These are phyloP conservation scores for Rhizopogon roseolus DNA, from an alignment of 768 basidiomycete genomes.

Conservation along the genomic window DNA sequence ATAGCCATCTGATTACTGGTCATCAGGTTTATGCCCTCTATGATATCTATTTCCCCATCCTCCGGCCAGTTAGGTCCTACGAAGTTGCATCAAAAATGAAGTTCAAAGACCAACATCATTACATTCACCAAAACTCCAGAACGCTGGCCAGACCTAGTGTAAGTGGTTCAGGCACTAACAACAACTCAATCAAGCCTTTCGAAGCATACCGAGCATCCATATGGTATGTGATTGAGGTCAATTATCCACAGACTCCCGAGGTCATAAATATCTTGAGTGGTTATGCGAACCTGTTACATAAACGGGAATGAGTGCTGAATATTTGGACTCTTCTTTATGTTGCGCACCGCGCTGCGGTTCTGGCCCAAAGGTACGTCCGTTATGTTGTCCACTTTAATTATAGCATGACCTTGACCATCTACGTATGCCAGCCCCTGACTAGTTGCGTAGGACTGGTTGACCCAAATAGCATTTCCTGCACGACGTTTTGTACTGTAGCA, in stretches of 20 bases:
- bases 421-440: slow-evolving; percentile 52
- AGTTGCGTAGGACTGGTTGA: slow-evolving; percentile 42
- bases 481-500: neutral
- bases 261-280: slow-evolving; percentile 36
- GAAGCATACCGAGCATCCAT: slow-evolving; percentile 50
- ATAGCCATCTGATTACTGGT: slow-evolving; percentile 51
- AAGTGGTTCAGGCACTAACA: neutral
- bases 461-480: slow-evolving; percentile 61
- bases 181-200: slow-evolving; percentile 1
- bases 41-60: slow-evolving; percentile 54
- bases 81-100: neutral
- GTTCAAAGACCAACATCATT: neutral
- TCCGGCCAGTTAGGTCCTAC: slow-evolving; percentile 34
- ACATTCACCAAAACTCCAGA: slow-evolving; percentile 25
- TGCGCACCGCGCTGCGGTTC: slow-evolving; percentile 53
- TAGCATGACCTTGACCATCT: slow-evolving; percentile 55
- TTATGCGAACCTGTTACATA: slow-evolving; percentile 37
- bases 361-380: slow-evolving; percentile 46
- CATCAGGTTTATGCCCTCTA: slow-evolving; percentile 55
- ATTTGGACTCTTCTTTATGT: neutral
- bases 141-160: slow-evolving; percentile 25
- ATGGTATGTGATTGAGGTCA: slow-evolving; percentile 46
- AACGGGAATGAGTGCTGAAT: slow-evolving; percentile 7
- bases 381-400: slow-evolving; percentile 72
- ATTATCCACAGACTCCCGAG: slow-evolving; percentile 44